Evolutionary conservation across 2,329 filamentous ascomycete genomes (phyloP), one percentile per base, ranked within the genome.

Genomic region (Fusarium pseudograminearum): DNA sequence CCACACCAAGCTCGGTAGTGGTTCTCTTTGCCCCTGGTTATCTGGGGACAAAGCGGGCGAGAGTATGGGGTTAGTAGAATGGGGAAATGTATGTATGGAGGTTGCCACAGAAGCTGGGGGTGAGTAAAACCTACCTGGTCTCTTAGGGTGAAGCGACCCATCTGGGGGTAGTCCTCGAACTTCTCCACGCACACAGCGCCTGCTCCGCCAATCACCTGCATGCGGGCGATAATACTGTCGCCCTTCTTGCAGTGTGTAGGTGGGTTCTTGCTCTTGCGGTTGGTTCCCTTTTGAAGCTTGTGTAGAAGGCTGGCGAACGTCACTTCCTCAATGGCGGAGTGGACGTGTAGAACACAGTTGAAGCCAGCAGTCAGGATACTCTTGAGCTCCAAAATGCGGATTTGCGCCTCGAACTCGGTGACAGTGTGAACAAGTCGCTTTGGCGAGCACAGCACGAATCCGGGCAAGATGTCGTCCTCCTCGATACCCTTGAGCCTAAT

Each of bases 301-400:
- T 99, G 96, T 72, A 99, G 83, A 54, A 99, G 86, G 6, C 91
- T 88, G 1, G 90, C 87, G 77, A 99, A 97, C 1, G 95, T 98
- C 61, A 99, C 93, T 81, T 99, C 96, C 84, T 99, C 96, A 65
- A 98, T 97, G 24, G 96, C 96, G 7, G 95, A 94, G 82, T 99
- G 96, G 24, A 99, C 93, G 83, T 99, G 96, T 73, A 99, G 85
- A 41, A 99, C 97, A 77, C 96, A 99, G 84, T 98, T 98, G 85
- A 97, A 99, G 54, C 96, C 96, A 22, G 95, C 93, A 11, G 92
- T 93, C 40, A 99, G 86, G 77, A 99, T 99, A 75, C 85, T 94
- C 88, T 97, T 98, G 70, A 99, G 85, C 71, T 99, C 96, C 53
- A 99, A 85, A 70, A 99, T 94, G 63, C 93, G 91, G 77, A 99